phyloP scores from a whole-genome alignment of 352 stramenopile species.

The Phytophthora hibernalis region DNA sequence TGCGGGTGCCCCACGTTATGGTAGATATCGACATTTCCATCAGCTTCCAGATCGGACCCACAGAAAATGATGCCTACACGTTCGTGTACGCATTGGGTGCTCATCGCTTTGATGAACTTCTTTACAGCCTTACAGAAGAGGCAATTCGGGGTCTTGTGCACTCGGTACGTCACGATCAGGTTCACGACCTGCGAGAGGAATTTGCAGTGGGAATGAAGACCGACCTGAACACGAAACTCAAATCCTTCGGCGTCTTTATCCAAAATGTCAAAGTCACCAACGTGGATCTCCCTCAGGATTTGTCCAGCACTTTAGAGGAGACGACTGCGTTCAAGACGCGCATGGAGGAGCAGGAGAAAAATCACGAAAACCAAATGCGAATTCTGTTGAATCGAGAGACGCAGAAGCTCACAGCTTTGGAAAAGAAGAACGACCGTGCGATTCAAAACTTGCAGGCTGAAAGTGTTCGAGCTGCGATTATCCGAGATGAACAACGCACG shows the following conservation, averaged over 20 bases:
- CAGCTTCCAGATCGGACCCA: constrained; percentile 88
- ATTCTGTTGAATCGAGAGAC: constrained; percentile 39
- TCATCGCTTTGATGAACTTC: constrained; percentile 83
- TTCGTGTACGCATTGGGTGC: constrained; percentile 90
- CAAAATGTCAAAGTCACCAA: constrained; percentile 91
- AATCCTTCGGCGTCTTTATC: constrained; percentile 79
- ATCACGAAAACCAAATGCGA: constrained; percentile 88
- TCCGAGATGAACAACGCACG: constrained; percentile 80
- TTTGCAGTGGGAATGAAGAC: constrained; percentile 88
- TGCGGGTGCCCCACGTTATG: constrained; percentile 89
- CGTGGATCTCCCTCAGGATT: constrained; percentile 66
- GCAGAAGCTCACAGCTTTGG: constrained; percentile 37
- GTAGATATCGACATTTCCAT: constrained; percentile 90
- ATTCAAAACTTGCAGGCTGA: constrained; percentile 80
- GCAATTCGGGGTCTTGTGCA: constrained; percentile 83
- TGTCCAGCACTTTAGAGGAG: constrained; percentile 79
- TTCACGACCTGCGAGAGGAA: constrained; percentile 83
- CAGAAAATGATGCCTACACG: constrained; percentile 73
- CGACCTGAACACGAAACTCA: constrained; percentile 79
- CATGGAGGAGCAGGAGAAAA: constrained; percentile 92
- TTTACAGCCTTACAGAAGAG: constrained; percentile 81
- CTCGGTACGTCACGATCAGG: constrained; percentile 83
- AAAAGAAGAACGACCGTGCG: constrained; percentile 30
- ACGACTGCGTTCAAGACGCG: constrained; percentile 90
- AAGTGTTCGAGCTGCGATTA: constrained; percentile 73